phyloP scores from a whole-genome alignment of 345 rosid genomes.

The Mercurialis annua region DNA sequence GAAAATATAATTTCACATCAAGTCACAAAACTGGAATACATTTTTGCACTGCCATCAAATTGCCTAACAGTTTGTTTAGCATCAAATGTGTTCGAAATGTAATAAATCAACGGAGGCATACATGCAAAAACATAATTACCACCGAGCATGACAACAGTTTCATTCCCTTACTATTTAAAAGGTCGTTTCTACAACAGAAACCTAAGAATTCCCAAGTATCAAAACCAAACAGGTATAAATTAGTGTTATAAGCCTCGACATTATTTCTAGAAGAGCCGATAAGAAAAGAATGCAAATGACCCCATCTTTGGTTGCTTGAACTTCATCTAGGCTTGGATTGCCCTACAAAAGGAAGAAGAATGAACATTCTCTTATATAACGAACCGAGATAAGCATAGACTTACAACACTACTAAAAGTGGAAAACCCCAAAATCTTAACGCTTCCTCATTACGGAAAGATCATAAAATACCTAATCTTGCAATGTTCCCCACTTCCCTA shows the following conservation, averaged over 20 bases:
- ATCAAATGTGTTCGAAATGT: neutral
- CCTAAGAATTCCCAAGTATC: neutral
- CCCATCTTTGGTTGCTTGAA: conserved; percentile 41
- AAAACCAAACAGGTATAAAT: conserved; percentile 9
- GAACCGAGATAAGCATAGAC: conserved; percentile 26
- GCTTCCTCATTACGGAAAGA: neutral
- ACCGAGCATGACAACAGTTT: neutral
- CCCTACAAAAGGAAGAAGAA: conserved; percentile 72
- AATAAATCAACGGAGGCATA: neutral
- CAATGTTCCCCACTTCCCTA: conserved; percentile 19
- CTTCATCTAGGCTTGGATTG: conserved; percentile 89
- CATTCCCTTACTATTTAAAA: neutral
- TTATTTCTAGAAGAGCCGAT: conserved; percentile 17
- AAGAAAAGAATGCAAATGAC: conserved; percentile 40
- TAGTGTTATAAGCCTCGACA: conserved; percentile 13
- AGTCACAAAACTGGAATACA: conserved; percentile 4
- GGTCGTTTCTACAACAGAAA: neutral
- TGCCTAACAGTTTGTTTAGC: neutral
- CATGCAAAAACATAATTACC: neutral
- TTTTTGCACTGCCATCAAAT: neutral
- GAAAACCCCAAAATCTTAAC: conserved; percentile 12
- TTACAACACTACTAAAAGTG: neutral
- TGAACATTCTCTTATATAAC: conserved; percentile 34
- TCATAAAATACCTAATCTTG: conserved; percentile 7
- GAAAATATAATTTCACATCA: conserved; percentile 12